These are phyloP conservation scores for Suhomyces bribrorum DNA, from an alignment of 1,139 yeast genomes.

Conservation along the genomic window DNA sequence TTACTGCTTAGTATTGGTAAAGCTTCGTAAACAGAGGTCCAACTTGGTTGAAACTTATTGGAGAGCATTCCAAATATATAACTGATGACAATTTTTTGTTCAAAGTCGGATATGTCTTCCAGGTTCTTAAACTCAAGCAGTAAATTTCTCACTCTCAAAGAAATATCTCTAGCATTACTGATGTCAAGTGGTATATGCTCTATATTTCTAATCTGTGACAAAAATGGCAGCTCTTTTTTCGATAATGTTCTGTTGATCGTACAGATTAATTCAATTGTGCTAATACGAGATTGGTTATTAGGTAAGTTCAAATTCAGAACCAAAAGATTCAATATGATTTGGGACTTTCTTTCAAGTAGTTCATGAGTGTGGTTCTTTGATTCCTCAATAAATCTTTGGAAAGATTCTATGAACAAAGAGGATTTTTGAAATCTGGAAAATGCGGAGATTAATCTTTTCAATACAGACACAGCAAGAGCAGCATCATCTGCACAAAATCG, in stretches of 20 bases:
- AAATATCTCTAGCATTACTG: constrained; percentile 73
- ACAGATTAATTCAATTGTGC: constrained; percentile 44
- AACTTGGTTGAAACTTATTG: constrained; percentile 79
- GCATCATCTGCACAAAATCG: constrained; percentile 9
- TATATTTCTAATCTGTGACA: constrained; percentile 51
- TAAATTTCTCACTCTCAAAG: constrained; percentile 66
- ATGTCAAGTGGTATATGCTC: constrained; percentile 75
- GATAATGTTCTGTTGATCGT: constrained; percentile 29
- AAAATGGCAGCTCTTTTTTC: constrained; percentile 33
- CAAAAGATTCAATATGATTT: constrained; percentile 7
- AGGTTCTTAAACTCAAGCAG: constrained; percentile 49
- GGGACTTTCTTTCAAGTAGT: constrained; percentile 3
- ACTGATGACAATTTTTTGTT: constrained; percentile 49
- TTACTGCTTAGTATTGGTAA: constrained; percentile 50
- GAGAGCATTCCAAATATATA: constrained; percentile 75
- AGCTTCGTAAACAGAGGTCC: constrained; percentile 73
- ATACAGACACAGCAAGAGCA: constrained; percentile 6
- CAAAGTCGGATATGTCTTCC: constrained; percentile 32
- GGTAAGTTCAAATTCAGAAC: constrained; percentile 46
- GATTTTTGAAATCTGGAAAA: constrained; percentile 22
- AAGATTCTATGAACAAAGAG: constrained; percentile 23
- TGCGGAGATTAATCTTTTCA: constrained; percentile 12
- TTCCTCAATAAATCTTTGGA: constrained; percentile 18
- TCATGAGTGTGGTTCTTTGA: constrained; percentile 3
- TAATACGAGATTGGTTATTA: constrained; percentile 47